These are phyloP conservation scores for Ziziphus jujuba DNA, from an alignment of 306 rosid species.

Conservation along the genomic window DNA sequence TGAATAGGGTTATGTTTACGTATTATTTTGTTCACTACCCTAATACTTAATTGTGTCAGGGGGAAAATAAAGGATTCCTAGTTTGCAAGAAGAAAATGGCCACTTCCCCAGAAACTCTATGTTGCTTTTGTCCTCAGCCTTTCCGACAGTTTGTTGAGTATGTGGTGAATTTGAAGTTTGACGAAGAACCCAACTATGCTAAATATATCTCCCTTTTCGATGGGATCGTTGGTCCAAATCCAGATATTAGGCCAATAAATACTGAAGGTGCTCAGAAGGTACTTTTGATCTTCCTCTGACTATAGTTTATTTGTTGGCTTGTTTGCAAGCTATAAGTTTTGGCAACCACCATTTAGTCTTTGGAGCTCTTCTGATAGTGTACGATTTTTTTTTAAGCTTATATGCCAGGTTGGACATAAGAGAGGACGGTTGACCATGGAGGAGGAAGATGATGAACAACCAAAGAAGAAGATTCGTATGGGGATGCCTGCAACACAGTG, in stretches of 20 bases:
- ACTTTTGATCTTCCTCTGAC: constrained; percentile 15
- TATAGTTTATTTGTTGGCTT: not conserved
- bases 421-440: constrained; percentile 77
- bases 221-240: constrained; percentile 82
- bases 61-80: constrained; percentile 84
- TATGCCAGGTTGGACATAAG: constrained; percentile 74
- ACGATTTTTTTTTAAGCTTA: constrained; percentile 52
- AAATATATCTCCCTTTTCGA: constrained; percentile 81
- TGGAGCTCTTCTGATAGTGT: constrained; percentile 18
- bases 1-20: constrained; percentile 2
- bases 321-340: not conserved
- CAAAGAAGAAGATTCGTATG: constrained; percentile 75
- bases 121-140: constrained; percentile 80
- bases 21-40: not conserved
- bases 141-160: constrained; percentile 75
- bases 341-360: not conserved
- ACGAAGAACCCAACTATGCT: constrained; percentile 89
- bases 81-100: constrained; percentile 91
- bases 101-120: constrained; percentile 67
- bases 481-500: constrained; percentile 89
- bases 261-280: constrained; percentile 91
- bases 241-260: constrained; percentile 76
- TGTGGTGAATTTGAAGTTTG: constrained; percentile 76
- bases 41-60: constrained; percentile 38
- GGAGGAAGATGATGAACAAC: constrained; percentile 80